Base-by-base conservation (phyloP, 768 basidiomycete genomes). In the Lentinula sp. region DNA sequence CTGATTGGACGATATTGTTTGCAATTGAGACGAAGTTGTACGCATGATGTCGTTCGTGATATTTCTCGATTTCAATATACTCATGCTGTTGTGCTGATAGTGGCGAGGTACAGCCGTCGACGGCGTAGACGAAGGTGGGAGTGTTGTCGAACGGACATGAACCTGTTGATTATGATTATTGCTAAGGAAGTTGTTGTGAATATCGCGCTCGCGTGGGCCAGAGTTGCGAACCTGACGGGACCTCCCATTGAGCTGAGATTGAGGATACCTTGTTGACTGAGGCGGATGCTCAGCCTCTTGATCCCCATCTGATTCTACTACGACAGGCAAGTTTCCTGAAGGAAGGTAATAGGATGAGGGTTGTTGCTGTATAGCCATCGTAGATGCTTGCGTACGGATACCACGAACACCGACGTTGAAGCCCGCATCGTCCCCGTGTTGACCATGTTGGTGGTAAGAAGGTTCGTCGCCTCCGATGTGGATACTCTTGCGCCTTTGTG, bases 71-170 rank as follows among this genome's bases (percentile, higher is more conserved):
- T 69, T 71, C 7, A 76, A 71, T 58, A 79, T 71, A 63, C 79
- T 81, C 76, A 81, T 76, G 63, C 79, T 81, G 61, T 66, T 81
- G 63, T 80, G 79, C 67, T 79, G 79, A 64, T 73, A 76, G 67
- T 82, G 81, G 12, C 80, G 72, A 63, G 71, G 65, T 23, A n/a
- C 35, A 9, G 46, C 32, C 45, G 56, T 20, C 9, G 61, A 65
- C 63, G 73, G 60, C 62, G 74, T 65, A 52, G 71, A 66, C 10
- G 76, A 79, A 60, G 75, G 76, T 23, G 79, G 79, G 61, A 80
- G 74, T 36, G 80, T 81, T 41, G 78, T 75, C 32, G 78, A 76
- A 41, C 79, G 76, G 60, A 77, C 69, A 64, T 81, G 80, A 41
- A 73, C 71, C 51, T 73, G 72, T 46, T 55, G 59, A 43, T 61